Evolutionary conservation across 2,329 filamentous ascomycete genomes (phyloP).

Genomic region (Calonectria multiphialidica): DNA sequence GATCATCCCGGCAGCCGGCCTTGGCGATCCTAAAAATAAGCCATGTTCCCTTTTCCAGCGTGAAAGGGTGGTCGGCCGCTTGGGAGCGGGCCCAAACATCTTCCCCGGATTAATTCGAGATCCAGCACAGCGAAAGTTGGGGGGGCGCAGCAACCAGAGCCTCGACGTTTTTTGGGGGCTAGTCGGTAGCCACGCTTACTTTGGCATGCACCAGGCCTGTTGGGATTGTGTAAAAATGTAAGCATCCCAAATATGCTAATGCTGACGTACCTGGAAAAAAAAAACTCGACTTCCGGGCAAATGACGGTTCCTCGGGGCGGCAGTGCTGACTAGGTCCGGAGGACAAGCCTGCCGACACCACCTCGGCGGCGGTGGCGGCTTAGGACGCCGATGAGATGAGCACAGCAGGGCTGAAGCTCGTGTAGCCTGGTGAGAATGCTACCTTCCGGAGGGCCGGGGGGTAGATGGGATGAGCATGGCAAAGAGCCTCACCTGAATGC

Average conservation of each 20-base stretch:
- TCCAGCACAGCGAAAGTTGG: background rate
- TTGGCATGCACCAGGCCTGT: background rate
- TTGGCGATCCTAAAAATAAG: conserved; percentile 21
- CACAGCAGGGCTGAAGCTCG: conserved; percentile 14
- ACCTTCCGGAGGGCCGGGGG: conserved; percentile 8
- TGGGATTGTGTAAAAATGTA: background rate
- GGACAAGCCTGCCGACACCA: background rate
- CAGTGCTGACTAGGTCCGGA: conserved; percentile 17
- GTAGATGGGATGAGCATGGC: background rate
- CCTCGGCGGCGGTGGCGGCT: conserved; percentile 10
- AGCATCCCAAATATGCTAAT: background rate
- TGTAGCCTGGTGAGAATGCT: background rate
- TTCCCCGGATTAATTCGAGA: conserved; percentile 23
- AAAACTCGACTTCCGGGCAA: background rate
- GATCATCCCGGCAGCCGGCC: conserved; percentile 3
- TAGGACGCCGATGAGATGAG: conserved; percentile 18
- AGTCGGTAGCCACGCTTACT: conserved; percentile 24
- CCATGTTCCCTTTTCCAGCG: background rate
- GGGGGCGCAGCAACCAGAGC: conserved; percentile 11
- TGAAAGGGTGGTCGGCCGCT: conserved; percentile 17
- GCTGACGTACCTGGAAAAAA: background rate
- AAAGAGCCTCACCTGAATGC: background rate
- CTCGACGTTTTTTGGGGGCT: conserved; percentile 7
- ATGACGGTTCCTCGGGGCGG: conserved; percentile 11
- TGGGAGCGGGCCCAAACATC: background rate